Percentiles rank a stretch among this genome's conserved stretches.
Conservation (phyloP, 2,329 filamentous ascomycete species). For the Aspergillus japonicus region DNA sequence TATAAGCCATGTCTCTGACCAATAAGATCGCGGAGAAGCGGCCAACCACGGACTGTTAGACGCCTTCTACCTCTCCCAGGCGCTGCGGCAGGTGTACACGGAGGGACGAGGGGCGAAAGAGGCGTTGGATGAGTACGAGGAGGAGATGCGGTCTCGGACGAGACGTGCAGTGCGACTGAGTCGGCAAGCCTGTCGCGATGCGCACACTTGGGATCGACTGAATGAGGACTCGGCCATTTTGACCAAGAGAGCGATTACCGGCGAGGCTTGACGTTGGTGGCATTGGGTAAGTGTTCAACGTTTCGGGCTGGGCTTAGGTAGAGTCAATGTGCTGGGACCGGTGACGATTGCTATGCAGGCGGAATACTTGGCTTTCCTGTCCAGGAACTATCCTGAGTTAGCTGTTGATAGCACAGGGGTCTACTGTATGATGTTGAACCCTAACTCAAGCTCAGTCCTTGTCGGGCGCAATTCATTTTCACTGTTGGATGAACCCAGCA, state of each 20-base stretch:
- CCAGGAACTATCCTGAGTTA: no score
- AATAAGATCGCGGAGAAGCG: slow-evolving; percentile 31
- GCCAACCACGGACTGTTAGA: slow-evolving; percentile 35
- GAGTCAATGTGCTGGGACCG: no score
- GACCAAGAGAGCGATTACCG: slow-evolving; percentile 20
- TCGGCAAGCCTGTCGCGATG: slow-evolving; percentile 37
- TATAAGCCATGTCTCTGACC: background rate
- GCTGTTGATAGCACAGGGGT: no score
- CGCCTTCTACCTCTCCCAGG: slow-evolving; percentile 21
- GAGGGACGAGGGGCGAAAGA: slow-evolving; percentile 5
- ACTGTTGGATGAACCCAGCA: no score
- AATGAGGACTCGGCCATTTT: slow-evolving; percentile 30
- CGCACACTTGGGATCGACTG: slow-evolving; percentile 32
- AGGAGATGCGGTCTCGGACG: slow-evolving; percentile 32
- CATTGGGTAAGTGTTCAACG: no score
- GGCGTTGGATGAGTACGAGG: slow-evolving; percentile 29
- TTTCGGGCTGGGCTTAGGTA: no score
- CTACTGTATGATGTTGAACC: no score
- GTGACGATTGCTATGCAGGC: no score
- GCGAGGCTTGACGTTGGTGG: background rate
- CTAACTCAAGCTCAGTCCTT: no score
- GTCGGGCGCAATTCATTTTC: no score
- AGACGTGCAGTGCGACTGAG: slow-evolving; percentile 32
- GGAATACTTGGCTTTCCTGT: no score
- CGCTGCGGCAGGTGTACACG: slow-evolving; percentile 17